A percentile compares a stretch with the other conserved stretches of the same genome.
Evolutionary conservation across 352 stramenopile genomes (phyloP).

Genomic region (Globisporangium radiosum): DNA sequence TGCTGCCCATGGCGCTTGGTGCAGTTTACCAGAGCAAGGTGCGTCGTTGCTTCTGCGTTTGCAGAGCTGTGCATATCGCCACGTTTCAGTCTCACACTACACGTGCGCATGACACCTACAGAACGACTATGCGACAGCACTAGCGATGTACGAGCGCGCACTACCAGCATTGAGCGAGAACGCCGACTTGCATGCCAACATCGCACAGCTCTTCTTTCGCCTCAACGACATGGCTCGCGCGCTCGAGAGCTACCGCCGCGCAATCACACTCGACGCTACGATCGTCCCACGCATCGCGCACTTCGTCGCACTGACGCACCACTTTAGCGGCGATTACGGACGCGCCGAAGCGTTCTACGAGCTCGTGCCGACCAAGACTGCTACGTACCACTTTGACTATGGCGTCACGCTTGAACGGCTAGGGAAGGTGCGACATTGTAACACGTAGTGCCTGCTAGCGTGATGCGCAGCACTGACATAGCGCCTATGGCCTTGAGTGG

Average conservation of each 20-base stretch:
- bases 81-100: neutral
- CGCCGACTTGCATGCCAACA: slow-evolving; percentile 16
- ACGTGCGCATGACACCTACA: neutral
- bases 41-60: neutral
- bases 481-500: neutral
- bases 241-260: slow-evolving; percentile 11
- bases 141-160: slow-evolving; percentile 16
- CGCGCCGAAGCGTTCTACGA: slow-evolving; percentile 26
- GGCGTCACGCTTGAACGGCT: slow-evolving; percentile 38
- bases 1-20: slow-evolving; percentile 19
- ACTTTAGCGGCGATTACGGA: slow-evolving; percentile 21
- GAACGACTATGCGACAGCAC: slow-evolving; percentile 19
- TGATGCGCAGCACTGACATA: neutral
- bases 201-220: slow-evolving; percentile 29
- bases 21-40: slow-evolving; percentile 24
- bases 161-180: slow-evolving; percentile 13
- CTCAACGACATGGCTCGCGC: slow-evolving; percentile 15
- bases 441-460: neutral
- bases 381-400: slow-evolving; percentile 46
- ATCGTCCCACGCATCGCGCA: slow-evolving; percentile 13
- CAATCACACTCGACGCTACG: slow-evolving; percentile 12
- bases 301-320: slow-evolving; percentile 29
- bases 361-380: slow-evolving; percentile 13
- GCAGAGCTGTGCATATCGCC: neutral
- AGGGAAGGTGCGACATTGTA: slow-evolving; percentile 22